Evolutionary conservation across 371 early-diverging fungal genomes (phyloP).

Genomic region (Rhizomucor pusillus): DNA sequence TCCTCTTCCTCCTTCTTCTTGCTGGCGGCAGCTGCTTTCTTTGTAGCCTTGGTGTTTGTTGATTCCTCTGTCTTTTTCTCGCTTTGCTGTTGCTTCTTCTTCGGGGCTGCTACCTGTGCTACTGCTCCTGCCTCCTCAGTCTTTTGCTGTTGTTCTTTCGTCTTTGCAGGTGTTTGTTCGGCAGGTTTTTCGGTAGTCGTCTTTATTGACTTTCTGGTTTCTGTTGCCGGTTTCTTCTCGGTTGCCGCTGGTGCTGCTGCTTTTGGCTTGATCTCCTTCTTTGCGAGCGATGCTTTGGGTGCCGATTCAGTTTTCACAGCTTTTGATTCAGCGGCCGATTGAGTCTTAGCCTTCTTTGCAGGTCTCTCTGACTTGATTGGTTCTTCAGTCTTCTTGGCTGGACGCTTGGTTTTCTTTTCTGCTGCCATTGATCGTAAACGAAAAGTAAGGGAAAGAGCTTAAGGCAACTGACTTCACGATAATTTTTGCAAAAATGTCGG

Average conservation of each 20-base stretch:
- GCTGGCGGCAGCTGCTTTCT: conserved; percentile 1
- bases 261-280: neutral
- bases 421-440: too few species aligned
- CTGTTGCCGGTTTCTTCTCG: too few species aligned
- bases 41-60: neutral
- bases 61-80: neutral
- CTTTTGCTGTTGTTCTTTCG: conserved; percentile 6
- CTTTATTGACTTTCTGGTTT: neutral
- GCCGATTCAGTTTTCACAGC: neutral
- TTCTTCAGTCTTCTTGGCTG: neutral
- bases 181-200: neutral
- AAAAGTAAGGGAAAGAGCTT: too few species aligned
- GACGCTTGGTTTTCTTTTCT: too few species aligned
- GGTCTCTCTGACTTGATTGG: conserved; percentile 1
- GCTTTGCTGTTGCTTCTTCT: conserved; percentile 9
- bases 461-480: too few species aligned
- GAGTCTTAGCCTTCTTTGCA: conserved; percentile 4
- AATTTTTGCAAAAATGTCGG: too few species aligned
- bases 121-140: neutral
- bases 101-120: conserved; percentile 8
- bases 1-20: conserved; percentile 13
- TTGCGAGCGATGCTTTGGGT: neutral
- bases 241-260: too few species aligned
- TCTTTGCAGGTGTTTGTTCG: conserved; percentile 8
- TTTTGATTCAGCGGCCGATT: conserved; percentile 1